phyloP scores from a whole-genome alignment of 164 flowering plant genomes.

The Tinospora cordifolia region DNA sequence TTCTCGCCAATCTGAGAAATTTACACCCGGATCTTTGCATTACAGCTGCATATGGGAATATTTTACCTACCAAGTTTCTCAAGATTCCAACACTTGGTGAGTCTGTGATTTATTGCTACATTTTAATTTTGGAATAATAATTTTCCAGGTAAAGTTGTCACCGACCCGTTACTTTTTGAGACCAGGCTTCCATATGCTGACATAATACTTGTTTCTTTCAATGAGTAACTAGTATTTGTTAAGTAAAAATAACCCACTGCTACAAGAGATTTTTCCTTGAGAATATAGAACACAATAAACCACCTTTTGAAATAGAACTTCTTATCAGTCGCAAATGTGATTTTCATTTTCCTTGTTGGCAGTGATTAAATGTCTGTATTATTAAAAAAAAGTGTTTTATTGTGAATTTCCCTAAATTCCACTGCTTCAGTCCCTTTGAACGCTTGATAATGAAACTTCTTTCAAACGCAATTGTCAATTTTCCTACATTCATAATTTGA shows the following conservation, averaged over 20 bases:
- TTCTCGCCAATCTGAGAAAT: constrained; percentile 58
- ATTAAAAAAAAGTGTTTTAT: not conserved
- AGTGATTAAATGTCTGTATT: not conserved
- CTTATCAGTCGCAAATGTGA: not conserved
- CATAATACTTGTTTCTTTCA: not conserved
- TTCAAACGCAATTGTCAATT: too few species aligned
- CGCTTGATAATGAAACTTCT: too few species aligned
- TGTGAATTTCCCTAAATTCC: not conserved
- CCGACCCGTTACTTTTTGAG: not conserved
- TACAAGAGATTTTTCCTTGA: too few species aligned
- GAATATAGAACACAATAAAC: not conserved
- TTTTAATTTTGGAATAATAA: not conserved
- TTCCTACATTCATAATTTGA: too few species aligned
- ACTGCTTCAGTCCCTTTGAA: not conserved
- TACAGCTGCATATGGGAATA: constrained; percentile 98
- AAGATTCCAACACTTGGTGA: constrained; percentile 72
- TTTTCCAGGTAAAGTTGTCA: not conserved
- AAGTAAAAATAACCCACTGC: not conserved
- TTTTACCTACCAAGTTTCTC: constrained; percentile 78
- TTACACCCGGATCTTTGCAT: constrained; percentile 85
- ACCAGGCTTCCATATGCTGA: too few species aligned
- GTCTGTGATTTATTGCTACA: constrained; percentile 17
- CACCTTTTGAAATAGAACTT: not conserved
- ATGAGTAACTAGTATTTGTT: not conserved
- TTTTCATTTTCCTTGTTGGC: not conserved